Percentiles rank a stretch among this genome's conserved stretches.
Evolutionary conservation across 2,329 filamentous ascomycete species (phyloP).

Genomic region (Fonsecaea nubica): DNA sequence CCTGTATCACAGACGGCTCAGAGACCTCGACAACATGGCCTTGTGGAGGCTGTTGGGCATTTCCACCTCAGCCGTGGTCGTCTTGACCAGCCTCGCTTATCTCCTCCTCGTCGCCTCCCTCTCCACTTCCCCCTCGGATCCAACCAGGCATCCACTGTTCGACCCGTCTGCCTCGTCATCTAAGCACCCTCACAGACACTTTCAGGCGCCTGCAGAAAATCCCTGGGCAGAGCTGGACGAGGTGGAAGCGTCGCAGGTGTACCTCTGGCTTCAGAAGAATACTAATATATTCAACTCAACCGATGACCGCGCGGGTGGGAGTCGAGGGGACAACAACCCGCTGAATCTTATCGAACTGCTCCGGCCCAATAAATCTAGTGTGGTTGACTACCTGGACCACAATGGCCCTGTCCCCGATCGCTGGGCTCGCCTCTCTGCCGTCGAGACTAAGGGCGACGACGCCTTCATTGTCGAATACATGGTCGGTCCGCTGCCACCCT

Average conservation of each 20-base stretch:
- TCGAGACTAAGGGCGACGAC: conserved; percentile 23
- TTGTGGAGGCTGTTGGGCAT: conserved; percentile 22
- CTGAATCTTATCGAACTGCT: conserved; percentile 57
- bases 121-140: background rate
- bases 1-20: background rate
- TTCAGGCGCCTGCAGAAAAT: conserved; percentile 30
- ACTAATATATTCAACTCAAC: conserved; percentile 14
- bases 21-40: conserved; percentile 14
- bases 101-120: conserved; percentile 22
- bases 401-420: conserved; percentile 46
- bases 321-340: conserved; percentile 50
- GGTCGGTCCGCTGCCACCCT: conserved; percentile 58
- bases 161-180: background rate
- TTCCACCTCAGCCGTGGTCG: conserved; percentile 19
- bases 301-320: background rate
- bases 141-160: conserved; percentile 9
- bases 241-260: conserved; percentile 28
- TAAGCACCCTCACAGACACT: conserved; percentile 22
- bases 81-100: conserved; percentile 32
- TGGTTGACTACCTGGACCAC: conserved; percentile 54
- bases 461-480: conserved; percentile 48
- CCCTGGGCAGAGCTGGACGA: conserved; percentile 31
- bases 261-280: conserved; percentile 23
- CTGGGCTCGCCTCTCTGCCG: conserved; percentile 56
- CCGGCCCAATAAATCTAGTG: conserved; percentile 57